Conservation (phyloP, 192 early-diverging fungal genomes). For the Haplosporangium gracile region DNA sequence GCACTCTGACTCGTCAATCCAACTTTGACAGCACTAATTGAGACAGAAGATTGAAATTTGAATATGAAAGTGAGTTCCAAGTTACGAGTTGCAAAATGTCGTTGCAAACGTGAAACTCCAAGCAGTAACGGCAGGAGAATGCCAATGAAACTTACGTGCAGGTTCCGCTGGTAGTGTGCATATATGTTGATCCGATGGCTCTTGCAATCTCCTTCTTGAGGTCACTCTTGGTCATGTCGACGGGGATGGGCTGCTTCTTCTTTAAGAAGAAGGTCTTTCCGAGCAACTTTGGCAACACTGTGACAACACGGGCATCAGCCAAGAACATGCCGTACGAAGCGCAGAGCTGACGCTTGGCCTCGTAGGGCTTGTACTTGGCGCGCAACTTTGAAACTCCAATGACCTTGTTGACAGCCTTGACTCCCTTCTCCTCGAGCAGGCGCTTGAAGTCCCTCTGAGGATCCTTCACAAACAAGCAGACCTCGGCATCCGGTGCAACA, state of each 20-base stretch:
- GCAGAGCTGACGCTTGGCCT: conserved; percentile 83
- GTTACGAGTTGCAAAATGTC: background rate
- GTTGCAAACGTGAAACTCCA: background rate
- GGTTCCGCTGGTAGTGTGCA: conserved; percentile 69
- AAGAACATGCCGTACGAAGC: conserved; percentile 89
- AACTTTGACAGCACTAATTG: conserved; percentile 76
- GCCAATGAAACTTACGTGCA: conserved; percentile 64
- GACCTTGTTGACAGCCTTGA: conserved; percentile 77
- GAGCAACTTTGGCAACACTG: conserved; percentile 80
- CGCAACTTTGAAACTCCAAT: conserved; percentile 84
- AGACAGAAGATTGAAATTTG: conserved; percentile 26
- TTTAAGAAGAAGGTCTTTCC: conserved; percentile 87
- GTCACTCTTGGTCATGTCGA: conserved; percentile 73
- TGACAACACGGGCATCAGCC: conserved; percentile 86
- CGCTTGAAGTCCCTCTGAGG: conserved; percentile 85
- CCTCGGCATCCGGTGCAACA: conserved; percentile 71
- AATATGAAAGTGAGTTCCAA: background rate
- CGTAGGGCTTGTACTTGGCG: conserved; percentile 83
- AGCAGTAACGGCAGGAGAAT: background rate
- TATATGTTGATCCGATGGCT: conserved; percentile 74
- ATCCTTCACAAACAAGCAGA: conserved; percentile 93
- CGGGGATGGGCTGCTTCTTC: conserved; percentile 87
- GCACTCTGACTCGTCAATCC: conserved; percentile 72
- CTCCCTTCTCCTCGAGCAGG: conserved; percentile 70
- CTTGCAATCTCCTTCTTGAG: conserved; percentile 72